Conservation (phyloP, 2,329 filamentous ascomycete genomes). For the Leptographium lundbergii region DNA sequence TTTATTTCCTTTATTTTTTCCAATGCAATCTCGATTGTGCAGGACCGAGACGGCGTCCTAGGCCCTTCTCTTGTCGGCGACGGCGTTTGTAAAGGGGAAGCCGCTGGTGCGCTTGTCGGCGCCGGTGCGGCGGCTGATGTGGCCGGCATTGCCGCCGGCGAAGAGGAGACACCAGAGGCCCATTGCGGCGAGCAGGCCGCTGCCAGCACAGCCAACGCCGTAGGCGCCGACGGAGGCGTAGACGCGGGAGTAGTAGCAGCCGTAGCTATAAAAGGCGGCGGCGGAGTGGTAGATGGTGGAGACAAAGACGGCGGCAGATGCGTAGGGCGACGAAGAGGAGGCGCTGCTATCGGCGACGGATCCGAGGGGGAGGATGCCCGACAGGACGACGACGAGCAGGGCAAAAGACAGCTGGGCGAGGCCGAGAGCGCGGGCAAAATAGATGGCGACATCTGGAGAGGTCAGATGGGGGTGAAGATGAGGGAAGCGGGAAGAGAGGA, state of each 20-base stretch:
- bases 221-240: constrained; percentile 49
- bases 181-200: constrained; percentile 42
- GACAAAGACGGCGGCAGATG: constrained; percentile 51
- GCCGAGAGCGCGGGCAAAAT: constrained; percentile 61
- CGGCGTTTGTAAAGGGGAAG: constrained; percentile 25
- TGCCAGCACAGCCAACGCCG: constrained; percentile 41
- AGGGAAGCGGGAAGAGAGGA: not conserved
- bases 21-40: not conserved
- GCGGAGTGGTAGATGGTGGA: constrained; percentile 53
- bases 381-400: constrained; percentile 52
- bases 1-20: not conserved
- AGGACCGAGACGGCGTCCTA: not conserved
- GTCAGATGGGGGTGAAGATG: not conserved
- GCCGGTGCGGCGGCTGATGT: constrained; percentile 25
- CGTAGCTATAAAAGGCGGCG: constrained; percentile 55
- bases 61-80: constrained; percentile 11
- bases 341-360: constrained; percentile 27
- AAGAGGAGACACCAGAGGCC: constrained; percentile 49
- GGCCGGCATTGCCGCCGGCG: constrained; percentile 18
- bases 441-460: constrained; percentile 47
- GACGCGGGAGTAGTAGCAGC: constrained; percentile 44
- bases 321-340: constrained; percentile 46
- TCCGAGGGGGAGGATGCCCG: constrained; percentile 55
- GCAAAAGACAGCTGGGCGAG: constrained; percentile 54
- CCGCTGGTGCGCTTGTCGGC: constrained; percentile 28